phyloP scores from a whole-genome alignment of 2,329 filamentous ascomycete species.

The Alternaria incomplexa region DNA sequence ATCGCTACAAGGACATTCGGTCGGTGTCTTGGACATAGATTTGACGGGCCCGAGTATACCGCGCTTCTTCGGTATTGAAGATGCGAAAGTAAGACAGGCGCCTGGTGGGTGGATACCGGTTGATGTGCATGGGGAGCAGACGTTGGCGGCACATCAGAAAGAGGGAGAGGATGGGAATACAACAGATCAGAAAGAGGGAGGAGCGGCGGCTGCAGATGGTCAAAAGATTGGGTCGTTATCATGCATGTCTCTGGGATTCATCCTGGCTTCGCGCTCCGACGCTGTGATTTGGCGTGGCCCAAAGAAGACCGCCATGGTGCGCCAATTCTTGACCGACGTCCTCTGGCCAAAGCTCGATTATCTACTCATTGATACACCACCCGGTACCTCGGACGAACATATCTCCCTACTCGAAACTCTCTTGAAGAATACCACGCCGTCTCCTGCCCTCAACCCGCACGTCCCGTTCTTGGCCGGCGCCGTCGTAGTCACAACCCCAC shows the following conservation, averaged over 20 bases:
- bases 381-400: slow-evolving; percentile 95
- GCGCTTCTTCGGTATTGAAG: slow-evolving; percentile 88
- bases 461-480: slow-evolving; percentile 70
- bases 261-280: slow-evolving; percentile 81
- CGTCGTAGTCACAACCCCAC: slow-evolving; percentile 93
- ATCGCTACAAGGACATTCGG: slow-evolving; percentile 81
- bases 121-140: slow-evolving; percentile 70
- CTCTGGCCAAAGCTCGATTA: slow-evolving; percentile 88
- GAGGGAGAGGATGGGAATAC: not conserved
- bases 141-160: slow-evolving; percentile 18
- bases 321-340: slow-evolving; percentile 92
- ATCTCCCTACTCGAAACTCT: slow-evolving; percentile 90
- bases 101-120: slow-evolving; percentile 93
- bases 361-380: slow-evolving; percentile 92
- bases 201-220: slow-evolving; percentile 1
- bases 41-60: slow-evolving; percentile 96
- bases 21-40: slow-evolving; percentile 95
- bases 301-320: slow-evolving; percentile 99
- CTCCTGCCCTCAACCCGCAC: slow-evolving; percentile 8
- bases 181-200: not conserved
- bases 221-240: slow-evolving; percentile 66
- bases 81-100: slow-evolving; percentile 87
- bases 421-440: slow-evolving; percentile 51
- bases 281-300: slow-evolving; percentile 97
- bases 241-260: slow-evolving; percentile 93